phyloP scores from a whole-genome alignment of 75 land plant genomes.

The Gnetum montanum region DNA sequence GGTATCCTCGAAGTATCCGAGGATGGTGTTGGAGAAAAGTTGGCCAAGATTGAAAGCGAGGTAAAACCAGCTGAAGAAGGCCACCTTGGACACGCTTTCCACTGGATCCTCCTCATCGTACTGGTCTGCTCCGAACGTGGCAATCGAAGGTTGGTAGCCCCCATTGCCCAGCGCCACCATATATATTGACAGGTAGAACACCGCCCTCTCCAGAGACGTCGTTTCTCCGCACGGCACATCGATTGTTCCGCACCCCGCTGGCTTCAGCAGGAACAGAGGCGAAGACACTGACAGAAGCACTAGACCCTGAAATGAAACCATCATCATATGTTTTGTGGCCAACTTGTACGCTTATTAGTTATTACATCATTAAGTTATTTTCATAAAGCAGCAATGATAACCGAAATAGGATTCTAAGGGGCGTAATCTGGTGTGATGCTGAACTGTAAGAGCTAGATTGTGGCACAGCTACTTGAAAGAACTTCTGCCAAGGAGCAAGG shows the following conservation, averaged over 20 bases:
- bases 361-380: no score
- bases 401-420: no score
- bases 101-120: constrained; percentile 51
- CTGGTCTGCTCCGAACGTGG: constrained; percentile 70
- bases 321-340: no score
- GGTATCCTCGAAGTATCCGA: constrained; percentile 39
- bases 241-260: constrained; percentile 24
- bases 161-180: constrained; percentile 61
- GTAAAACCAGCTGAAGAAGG: constrained; percentile 72
- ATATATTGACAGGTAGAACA: constrained; percentile 61
- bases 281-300: constrained; percentile 29
- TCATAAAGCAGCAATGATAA: no score
- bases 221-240: constrained; percentile 17
- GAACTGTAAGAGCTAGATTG: no score
- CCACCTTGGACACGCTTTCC: constrained; percentile 35
- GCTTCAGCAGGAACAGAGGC: constrained; percentile 24
- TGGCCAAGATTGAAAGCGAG: constrained; percentile 50
- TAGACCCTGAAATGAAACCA: constrained; percentile 59
- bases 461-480: no score
- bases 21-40: constrained; percentile 43
- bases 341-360: no score
- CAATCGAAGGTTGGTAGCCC: constrained; percentile 41
- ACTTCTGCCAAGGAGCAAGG: no score
- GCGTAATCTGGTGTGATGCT: no score
- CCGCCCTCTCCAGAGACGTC: constrained; percentile 8